phyloP scores from a whole-genome alignment of 768 basidiomycete species.

The Cystofilobasidium ferigula region DNA sequence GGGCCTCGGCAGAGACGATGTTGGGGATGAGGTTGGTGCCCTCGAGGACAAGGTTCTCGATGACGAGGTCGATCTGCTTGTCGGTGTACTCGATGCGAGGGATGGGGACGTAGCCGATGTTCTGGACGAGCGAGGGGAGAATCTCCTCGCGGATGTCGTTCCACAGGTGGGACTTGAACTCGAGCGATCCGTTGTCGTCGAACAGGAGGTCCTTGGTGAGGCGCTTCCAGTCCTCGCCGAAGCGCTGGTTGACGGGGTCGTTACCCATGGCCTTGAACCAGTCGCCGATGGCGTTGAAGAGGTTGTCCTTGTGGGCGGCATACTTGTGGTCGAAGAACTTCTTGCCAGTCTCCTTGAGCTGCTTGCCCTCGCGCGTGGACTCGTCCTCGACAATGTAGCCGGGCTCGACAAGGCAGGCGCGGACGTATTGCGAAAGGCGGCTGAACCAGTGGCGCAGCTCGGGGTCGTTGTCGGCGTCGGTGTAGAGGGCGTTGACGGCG shows the following conservation, averaged over 20 bases:
- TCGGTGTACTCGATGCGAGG: conserved; percentile 91
- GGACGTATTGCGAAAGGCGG: conserved; percentile 52
- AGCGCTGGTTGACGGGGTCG: conserved; percentile 37
- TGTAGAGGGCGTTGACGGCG: conserved; percentile 58
- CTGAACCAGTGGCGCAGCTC: conserved; percentile 65
- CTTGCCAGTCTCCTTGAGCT: conserved; percentile 60
- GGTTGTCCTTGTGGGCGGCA: conserved; percentile 63
- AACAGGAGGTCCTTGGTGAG: conserved; percentile 69
- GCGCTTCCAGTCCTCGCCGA: conserved; percentile 65
- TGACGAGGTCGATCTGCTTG: conserved; percentile 69
- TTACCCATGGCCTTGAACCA: conserved; percentile 80
- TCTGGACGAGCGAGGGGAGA: conserved; percentile 61
- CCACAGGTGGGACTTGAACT: conserved; percentile 80
- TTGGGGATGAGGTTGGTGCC: conserved; percentile 73
- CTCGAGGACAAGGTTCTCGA: conserved; percentile 83
- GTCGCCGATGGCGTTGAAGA: conserved; percentile 57
- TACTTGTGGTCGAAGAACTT: conserved; percentile 66
- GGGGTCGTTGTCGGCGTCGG: conserved; percentile 62
- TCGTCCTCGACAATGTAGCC: conserved; percentile 76
- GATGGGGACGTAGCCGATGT: conserved; percentile 51
- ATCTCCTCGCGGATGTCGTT: conserved; percentile 74
- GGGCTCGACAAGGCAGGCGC: conserved; percentile 61
- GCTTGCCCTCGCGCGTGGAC: conserved; percentile 53
- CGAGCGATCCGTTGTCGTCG: conserved; percentile 59
- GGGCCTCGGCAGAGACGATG: conserved; percentile 49